Percentiles rank a stretch among this genome's conserved stretches.
These are phyloP conservation scores for Cladosporium cucumerinum DNA, from an alignment of 2,329 filamentous ascomycete species.

Conservation along the genomic window DNA sequence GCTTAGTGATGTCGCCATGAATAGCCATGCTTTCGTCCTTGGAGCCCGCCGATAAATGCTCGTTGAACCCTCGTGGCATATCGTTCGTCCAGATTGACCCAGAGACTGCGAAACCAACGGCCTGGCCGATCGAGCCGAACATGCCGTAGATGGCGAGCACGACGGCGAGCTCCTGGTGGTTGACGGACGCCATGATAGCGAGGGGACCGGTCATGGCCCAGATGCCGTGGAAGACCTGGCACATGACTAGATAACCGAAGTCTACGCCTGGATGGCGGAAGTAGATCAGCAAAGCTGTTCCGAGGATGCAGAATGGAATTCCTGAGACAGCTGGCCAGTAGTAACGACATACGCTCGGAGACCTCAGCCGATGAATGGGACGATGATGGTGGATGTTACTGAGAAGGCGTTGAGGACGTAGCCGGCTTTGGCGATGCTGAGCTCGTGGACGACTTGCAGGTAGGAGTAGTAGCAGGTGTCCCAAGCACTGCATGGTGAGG, in stretches of 20 bases:
- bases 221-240: conserved; percentile 24
- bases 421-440: conserved; percentile 30
- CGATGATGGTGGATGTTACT: conserved; percentile 41
- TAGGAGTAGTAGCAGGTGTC: conserved; percentile 43
- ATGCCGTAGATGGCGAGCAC: neutral
- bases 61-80: neutral
- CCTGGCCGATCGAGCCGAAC: neutral
- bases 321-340: conserved; percentile 24
- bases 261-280: conserved; percentile 20
- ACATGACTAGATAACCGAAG: neutral
- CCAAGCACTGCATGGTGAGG: conserved; percentile 40
- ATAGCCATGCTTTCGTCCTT: conserved; percentile 32
- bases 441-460: conserved; percentile 46
- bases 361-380: conserved; percentile 47
- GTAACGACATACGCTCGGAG: conserved; percentile 38
- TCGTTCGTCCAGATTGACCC: conserved; percentile 19
- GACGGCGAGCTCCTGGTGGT: conserved; percentile 25
- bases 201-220: conserved; percentile 34
- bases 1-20: conserved; percentile 34
- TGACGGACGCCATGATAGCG: conserved; percentile 34
- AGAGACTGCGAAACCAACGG: neutral
- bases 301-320: conserved; percentile 36
- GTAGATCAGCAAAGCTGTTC: conserved; percentile 34
- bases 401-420: conserved; percentile 2
- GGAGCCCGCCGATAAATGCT: conserved; percentile 32